Evolutionary conservation across 2,329 filamentous ascomycete genomes (phyloP).

Genomic region (Gnomoniopsis smithogilvyi): DNA sequence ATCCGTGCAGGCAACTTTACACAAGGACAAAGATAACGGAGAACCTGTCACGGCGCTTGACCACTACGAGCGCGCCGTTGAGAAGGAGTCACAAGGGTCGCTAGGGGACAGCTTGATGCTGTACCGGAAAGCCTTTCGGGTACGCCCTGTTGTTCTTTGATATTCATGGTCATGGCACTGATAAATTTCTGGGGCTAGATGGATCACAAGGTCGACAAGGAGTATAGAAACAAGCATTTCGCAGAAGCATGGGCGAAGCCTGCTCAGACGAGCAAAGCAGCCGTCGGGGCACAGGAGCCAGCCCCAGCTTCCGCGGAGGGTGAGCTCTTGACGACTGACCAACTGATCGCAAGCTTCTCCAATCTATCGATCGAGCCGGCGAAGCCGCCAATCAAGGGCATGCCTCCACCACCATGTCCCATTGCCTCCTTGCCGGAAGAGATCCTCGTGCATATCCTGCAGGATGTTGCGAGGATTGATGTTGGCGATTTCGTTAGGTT

Average conservation of each 20-base stretch:
- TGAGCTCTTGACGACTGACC: slow-evolving; percentile 52
- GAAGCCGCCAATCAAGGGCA: slow-evolving; percentile 67
- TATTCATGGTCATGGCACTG: not conserved
- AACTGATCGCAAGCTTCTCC: slow-evolving; percentile 76
- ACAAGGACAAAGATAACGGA: slow-evolving; percentile 24
- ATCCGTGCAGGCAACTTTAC: slow-evolving; percentile 18
- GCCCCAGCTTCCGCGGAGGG: slow-evolving; percentile 49
- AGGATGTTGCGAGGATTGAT: slow-evolving; percentile 68
- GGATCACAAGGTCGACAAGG: slow-evolving; percentile 78
- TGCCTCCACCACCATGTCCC: slow-evolving; percentile 72
- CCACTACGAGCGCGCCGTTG: slow-evolving; percentile 88
- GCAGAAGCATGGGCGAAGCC: slow-evolving; percentile 58
- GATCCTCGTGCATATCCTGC: slow-evolving; percentile 75
- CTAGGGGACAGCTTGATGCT: slow-evolving; percentile 84
- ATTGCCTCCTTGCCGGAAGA: slow-evolving; percentile 78
- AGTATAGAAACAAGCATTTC: slow-evolving; percentile 90
- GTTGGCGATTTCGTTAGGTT: slow-evolving; percentile 73
- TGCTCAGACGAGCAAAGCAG: slow-evolving; percentile 22
- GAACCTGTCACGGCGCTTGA: slow-evolving; percentile 77
- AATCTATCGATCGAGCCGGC: slow-evolving; percentile 64
- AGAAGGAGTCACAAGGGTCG: slow-evolving; percentile 80
- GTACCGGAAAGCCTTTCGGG: slow-evolving; percentile 87
- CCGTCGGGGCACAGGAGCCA: slow-evolving; percentile 27
- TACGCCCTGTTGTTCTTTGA: slow-evolving; percentile 34
- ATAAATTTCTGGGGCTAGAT: slow-evolving; percentile 50